Percentiles rank a stretch among this genome's conserved stretches.
Conservation (phyloP, 2,329 filamentous ascomycete species). For the Venturia carpophila region DNA sequence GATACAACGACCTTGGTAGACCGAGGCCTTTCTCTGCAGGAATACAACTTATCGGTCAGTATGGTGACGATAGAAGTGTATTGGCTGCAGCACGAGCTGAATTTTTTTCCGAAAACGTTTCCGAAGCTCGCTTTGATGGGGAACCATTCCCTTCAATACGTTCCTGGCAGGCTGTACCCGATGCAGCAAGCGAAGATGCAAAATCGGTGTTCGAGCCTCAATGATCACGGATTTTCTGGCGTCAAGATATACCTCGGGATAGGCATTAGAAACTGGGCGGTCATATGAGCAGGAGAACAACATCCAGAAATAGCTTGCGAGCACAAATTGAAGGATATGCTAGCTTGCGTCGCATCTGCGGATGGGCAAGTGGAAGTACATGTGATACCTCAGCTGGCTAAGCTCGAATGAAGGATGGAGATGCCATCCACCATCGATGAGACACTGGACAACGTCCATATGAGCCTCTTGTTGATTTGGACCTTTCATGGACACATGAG, state of each 20-base stretch:
- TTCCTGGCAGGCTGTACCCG: background rate
- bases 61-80: conserved; percentile 39
- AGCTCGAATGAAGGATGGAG: background rate
- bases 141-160: background rate
- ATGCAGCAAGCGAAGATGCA: background rate
- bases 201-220: background rate
- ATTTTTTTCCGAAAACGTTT: background rate
- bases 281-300: background rate
- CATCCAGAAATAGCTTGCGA: background rate
- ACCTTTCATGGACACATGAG: background rate
- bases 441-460: background rate
- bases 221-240: background rate
- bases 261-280: background rate
- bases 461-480: background rate
- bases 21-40: conserved; percentile 40
- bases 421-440: background rate
- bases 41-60: conserved; percentile 74
- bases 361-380: background rate
- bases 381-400: background rate
- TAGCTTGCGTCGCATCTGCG: background rate
- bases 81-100: background rate
- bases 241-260: background rate
- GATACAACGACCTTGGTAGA: conserved; percentile 24
- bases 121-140: background rate
- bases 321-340: background rate